Conservation (phyloP, 2,329 filamentous ascomycete genomes). For the Aaosphaeria pasadenensis region DNA sequence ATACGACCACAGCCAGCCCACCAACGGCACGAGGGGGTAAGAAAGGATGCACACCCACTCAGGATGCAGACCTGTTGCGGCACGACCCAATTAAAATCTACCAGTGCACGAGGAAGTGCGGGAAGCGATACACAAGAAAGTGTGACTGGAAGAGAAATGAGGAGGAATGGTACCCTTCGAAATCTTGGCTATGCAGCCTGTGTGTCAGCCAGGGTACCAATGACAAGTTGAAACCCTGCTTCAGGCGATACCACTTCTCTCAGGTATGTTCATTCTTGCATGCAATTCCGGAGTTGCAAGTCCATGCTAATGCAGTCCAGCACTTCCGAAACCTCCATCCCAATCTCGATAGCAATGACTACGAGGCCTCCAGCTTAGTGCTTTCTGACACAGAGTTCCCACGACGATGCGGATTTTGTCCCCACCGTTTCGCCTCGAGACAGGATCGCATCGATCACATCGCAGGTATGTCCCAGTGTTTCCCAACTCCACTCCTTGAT, state of each 20-base stretch:
- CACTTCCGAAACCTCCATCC: constrained; percentile 39
- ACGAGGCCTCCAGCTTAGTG: constrained; percentile 29
- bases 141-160: constrained; percentile 40
- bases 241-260: constrained; percentile 35
- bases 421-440: constrained; percentile 28
- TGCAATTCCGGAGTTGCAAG: background rate
- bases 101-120: constrained; percentile 37
- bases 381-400: constrained; percentile 34
- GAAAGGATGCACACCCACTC: constrained; percentile 34
- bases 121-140: constrained; percentile 36
- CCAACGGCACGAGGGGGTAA: constrained; percentile 23
- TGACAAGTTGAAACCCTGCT: constrained; percentile 37
- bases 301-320: constrained; percentile 8
- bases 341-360: constrained; percentile 25
- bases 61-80: constrained; percentile 23
- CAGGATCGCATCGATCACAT: constrained; percentile 39
- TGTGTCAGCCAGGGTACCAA: constrained; percentile 24
- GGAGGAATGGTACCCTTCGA: constrained; percentile 36
- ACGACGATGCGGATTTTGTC: constrained; percentile 34
- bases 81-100: constrained; percentile 36
- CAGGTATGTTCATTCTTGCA: constrained; percentile 10
- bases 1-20: constrained; percentile 7
- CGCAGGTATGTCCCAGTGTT: constrained; percentile 11
- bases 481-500: background rate
- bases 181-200: constrained; percentile 32